phyloP scores from a whole-genome alignment of 192 early-diverging fungal genomes.

The Linnemannia elongata region DNA sequence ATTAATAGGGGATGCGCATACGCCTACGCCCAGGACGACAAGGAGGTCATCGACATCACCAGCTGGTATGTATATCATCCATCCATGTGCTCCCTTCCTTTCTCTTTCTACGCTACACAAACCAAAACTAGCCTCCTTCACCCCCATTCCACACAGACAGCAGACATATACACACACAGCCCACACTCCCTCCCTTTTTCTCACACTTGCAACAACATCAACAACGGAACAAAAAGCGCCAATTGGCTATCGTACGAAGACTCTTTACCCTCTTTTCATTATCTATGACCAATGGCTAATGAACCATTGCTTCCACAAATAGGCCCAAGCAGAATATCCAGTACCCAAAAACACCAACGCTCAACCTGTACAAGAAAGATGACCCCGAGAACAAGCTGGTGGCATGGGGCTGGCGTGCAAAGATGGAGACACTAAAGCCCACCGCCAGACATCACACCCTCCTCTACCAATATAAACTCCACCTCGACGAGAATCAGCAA shows the following conservation, averaged over 20 bases:
- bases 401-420: conserved; percentile 60
- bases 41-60: conserved; percentile 50
- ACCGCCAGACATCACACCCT: conserved; percentile 50
- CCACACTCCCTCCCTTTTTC: background rate
- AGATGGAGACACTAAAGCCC: conserved; percentile 48
- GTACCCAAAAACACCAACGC: conserved; percentile 62
- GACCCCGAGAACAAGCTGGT: conserved; percentile 56
- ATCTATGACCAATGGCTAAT: background rate
- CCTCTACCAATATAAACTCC: conserved; percentile 59
- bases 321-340: conserved; percentile 54
- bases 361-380: conserved; percentile 59
- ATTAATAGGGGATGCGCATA: conserved; percentile 41
- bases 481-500: conserved; percentile 57
- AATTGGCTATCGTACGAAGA: background rate
- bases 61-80: conserved; percentile 33
- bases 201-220: conserved; percentile 1
- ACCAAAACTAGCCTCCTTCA: no score
- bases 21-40: conserved; percentile 48
- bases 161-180: no score
- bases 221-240: no score
- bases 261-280: background rate
- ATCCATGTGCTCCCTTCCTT: background rate
- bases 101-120: background rate
- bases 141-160: no score
- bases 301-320: background rate